Percentiles rank a stretch among this genome's conserved stretches.
phyloP scores from a whole-genome alignment of 768 basidiomycete genomes.

The Myochromella boudieri region DNA sequence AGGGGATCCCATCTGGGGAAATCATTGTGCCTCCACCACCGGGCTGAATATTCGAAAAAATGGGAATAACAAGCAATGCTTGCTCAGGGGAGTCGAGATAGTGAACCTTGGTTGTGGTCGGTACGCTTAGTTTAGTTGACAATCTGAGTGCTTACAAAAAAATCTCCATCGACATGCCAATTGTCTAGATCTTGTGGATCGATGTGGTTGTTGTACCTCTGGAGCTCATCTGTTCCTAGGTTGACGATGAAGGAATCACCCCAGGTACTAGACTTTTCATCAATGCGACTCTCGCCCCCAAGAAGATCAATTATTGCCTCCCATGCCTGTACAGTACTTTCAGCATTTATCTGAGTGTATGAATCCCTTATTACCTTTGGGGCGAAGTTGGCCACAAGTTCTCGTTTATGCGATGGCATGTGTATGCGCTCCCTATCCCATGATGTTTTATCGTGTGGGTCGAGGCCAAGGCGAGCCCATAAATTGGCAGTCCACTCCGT shows the following conservation, averaged over 20 bases:
- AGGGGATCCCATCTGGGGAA: constrained; percentile 52
- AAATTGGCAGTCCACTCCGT: constrained; percentile 48
- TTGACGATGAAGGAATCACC: constrained; percentile 66
- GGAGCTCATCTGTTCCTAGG: constrained; percentile 47
- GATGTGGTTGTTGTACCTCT: constrained; percentile 26
- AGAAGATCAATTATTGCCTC: constrained; percentile 59
- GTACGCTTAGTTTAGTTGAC: neutral
- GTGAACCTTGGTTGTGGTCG: constrained; percentile 36
- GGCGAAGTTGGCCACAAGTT: constrained; percentile 46
- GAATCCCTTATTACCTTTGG: constrained; percentile 39
- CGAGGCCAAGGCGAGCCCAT: constrained; percentile 51
- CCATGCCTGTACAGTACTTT: constrained; percentile 43
- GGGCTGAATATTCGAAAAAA: constrained; percentile 56
- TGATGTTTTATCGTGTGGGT: constrained; percentile 53
- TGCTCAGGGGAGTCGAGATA: constrained; percentile 69
- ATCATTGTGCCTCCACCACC: constrained; percentile 62
- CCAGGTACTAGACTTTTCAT: constrained; percentile 48
- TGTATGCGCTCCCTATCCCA: constrained; percentile 54
- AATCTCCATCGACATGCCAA: constrained; percentile 67
- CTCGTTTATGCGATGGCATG: constrained; percentile 53
- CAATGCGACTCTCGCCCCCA: constrained; percentile 59
- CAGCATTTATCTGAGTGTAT: neutral
- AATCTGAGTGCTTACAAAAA: constrained; percentile 37
- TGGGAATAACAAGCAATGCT: constrained; percentile 59
- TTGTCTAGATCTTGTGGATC: constrained; percentile 50